Conservation (phyloP, 1,284 basidiomycete genomes). For the Leccinum subspadiceum region DNA sequence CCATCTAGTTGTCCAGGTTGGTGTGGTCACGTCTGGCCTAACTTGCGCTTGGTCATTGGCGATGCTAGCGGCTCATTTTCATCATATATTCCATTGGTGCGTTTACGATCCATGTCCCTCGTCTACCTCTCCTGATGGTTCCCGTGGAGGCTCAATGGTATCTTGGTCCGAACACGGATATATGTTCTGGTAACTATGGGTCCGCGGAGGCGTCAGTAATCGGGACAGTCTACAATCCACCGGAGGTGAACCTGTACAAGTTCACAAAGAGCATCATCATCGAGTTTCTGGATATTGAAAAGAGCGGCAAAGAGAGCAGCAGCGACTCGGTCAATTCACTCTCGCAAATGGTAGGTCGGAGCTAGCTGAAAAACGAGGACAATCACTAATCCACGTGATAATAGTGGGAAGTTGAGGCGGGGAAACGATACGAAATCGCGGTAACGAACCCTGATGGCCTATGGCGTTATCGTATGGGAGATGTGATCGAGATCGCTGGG, state of each 20-base stretch:
- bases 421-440: constrained; percentile 22
- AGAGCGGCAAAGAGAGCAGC: not conserved
- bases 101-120: not conserved
- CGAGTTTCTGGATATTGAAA: constrained; percentile 20
- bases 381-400: not conserved
- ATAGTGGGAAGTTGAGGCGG: constrained; percentile 24
- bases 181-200: constrained; percentile 4
- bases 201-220: constrained; percentile 7
- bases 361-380: not conserved
- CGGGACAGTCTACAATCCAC: constrained; percentile 6
- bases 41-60: constrained; percentile 7
- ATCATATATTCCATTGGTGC: not conserved
- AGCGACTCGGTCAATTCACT: constrained; percentile 3
- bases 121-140: not conserved
- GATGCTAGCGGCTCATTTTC: constrained; percentile 13
- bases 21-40: constrained; percentile 19
- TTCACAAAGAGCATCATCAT: constrained; percentile 2
- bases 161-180: constrained; percentile 8
- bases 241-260: constrained; percentile 14
- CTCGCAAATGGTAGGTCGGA: constrained; percentile 9
- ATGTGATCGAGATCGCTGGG: constrained; percentile 15
- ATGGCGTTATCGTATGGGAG: constrained; percentile 26
- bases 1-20: constrained; percentile 16
- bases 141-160: constrained; percentile 10
- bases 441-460: constrained; percentile 20